These are phyloP conservation scores for Penicillium rolfsii DNA, from an alignment of 2,329 filamentous ascomycete genomes.

Conservation along the genomic window DNA sequence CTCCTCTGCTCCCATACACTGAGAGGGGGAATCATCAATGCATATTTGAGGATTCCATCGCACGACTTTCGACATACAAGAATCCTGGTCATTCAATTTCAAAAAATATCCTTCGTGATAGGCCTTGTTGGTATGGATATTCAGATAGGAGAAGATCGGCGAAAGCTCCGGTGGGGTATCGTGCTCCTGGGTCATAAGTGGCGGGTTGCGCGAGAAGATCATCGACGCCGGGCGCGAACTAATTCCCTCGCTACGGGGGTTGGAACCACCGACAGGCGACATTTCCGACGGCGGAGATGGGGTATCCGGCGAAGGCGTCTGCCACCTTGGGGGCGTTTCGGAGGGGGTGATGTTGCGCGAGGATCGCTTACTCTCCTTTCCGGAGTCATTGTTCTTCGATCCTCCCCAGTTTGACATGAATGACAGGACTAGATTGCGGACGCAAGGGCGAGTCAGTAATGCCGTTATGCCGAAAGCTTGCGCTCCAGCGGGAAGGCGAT, in stretches of 20 bases:
- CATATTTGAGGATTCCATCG: background rate
- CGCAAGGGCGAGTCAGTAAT: slow-evolving; percentile 34
- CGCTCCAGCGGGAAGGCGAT: slow-evolving; percentile 17
- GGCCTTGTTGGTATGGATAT: slow-evolving; percentile 92
- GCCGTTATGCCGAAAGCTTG: slow-evolving; percentile 13
- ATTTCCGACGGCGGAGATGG: slow-evolving; percentile 39
- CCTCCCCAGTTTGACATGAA: slow-evolving; percentile 71
- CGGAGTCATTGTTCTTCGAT: slow-evolving; percentile 34
- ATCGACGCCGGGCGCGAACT: slow-evolving; percentile 79
- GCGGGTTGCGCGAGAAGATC: slow-evolving; percentile 81
- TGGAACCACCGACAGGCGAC: slow-evolving; percentile 44
- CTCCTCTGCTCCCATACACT: background rate
- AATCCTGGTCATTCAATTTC: slow-evolving; percentile 93
- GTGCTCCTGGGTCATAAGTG: slow-evolving; percentile 78
- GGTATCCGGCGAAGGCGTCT: slow-evolving; percentile 43
- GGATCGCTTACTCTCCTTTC: slow-evolving; percentile 43
- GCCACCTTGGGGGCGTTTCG: slow-evolving; percentile 32
- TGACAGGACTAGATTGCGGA: slow-evolving; percentile 67
- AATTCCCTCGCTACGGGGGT: slow-evolving; percentile 52
- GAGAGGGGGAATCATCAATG: background rate
- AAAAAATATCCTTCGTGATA: slow-evolving; percentile 98
- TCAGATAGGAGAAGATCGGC: slow-evolving; percentile 91
- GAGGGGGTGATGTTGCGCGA: slow-evolving; percentile 27
- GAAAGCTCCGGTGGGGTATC: slow-evolving; percentile 91
- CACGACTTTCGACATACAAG: slow-evolving; percentile 64